Evolutionary conservation across 441 rosid species (phyloP).

Genomic region (Isatis lusitanica): DNA sequence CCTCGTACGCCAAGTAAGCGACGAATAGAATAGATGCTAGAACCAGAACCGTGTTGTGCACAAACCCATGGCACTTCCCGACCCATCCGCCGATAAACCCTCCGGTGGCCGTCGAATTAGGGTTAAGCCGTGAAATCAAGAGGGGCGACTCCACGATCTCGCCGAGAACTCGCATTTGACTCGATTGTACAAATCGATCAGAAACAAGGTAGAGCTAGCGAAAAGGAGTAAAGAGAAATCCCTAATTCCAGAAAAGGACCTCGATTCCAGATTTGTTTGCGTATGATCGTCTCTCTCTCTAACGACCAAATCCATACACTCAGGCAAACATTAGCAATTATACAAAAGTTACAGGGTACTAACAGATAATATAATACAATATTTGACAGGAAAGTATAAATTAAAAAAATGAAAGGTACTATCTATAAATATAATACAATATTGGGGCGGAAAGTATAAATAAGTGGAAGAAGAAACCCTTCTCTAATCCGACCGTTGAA

Average conservation of each 20-base stretch:
- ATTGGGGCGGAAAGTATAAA: slow-evolving; percentile 19
- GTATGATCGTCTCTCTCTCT: slow-evolving; percentile 19
- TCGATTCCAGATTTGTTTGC: slow-evolving; percentile 14
- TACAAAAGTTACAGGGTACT: background rate
- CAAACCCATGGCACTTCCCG: slow-evolving; percentile 76
- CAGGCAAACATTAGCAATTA: background rate
- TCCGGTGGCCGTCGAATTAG: slow-evolving; percentile 34
- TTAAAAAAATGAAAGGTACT: background rate
- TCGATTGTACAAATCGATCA: background rate
- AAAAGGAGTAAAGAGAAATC: background rate
- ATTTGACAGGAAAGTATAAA: background rate
- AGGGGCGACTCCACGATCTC: slow-evolving; percentile 36
- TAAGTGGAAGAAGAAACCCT: background rate
- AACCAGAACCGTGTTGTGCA: slow-evolving; percentile 62
- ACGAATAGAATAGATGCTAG: slow-evolving; percentile 56
- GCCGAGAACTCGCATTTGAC: slow-evolving; percentile 41
- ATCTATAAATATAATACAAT: background rate
- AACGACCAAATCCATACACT: slow-evolving; percentile 20
- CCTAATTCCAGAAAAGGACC: background rate
- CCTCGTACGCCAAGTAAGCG: slow-evolving; percentile 65
- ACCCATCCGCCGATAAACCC: slow-evolving; percentile 52
- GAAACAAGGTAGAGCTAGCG: background rate
- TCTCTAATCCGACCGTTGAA: slow-evolving; percentile 42
- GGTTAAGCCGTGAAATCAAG: slow-evolving; percentile 33
- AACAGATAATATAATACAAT: background rate